Evolutionary conservation across 202 grass and related monocot species (phyloP).

Genomic region (Carex arenaria): DNA sequence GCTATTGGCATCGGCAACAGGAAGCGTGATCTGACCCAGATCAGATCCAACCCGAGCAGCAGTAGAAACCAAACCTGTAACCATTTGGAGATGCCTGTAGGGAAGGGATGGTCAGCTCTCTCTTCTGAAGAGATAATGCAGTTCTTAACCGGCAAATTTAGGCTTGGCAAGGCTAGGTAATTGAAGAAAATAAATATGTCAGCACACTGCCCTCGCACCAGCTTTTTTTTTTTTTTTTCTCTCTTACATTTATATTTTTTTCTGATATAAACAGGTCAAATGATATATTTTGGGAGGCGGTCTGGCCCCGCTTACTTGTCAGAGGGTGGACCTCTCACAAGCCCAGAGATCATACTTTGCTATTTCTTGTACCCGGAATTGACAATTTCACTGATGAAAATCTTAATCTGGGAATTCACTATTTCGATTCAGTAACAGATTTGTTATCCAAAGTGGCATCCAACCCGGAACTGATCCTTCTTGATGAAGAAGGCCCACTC

Average conservation of each 20-base stretch:
- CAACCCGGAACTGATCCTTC: conserved; percentile 35
- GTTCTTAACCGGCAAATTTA: conserved; percentile 65
- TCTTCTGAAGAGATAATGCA: conserved; percentile 67
- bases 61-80: not conserved
- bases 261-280: conserved; percentile 33
- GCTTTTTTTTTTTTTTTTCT: not conserved
- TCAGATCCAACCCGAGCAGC: not conserved
- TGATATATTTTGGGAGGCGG: conserved; percentile 97
- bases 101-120: conserved; percentile 75
- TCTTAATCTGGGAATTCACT: conserved; percentile 80
- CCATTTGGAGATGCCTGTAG: not conserved
- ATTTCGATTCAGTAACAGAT: conserved; percentile 94
- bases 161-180: conserved; percentile 75
- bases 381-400: conserved; percentile 74
- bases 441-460: conserved; percentile 86
- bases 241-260: not conserved
- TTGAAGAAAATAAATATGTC: not conserved
- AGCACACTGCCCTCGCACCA: not conserved
- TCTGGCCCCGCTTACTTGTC: conserved; percentile 87
- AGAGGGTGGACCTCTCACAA: conserved; percentile 89
- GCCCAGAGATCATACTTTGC: conserved; percentile 59
- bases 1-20: conserved; percentile 64
- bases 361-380: conserved; percentile 79
- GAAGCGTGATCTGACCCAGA: not conserved
- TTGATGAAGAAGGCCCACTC: conserved; percentile 46